A percentile compares a stretch with the other conserved stretches of the same genome.
These are phyloP conservation scores for Camelina laxa DNA, from an alignment of 345 rosid species.

Conservation along the genomic window DNA sequence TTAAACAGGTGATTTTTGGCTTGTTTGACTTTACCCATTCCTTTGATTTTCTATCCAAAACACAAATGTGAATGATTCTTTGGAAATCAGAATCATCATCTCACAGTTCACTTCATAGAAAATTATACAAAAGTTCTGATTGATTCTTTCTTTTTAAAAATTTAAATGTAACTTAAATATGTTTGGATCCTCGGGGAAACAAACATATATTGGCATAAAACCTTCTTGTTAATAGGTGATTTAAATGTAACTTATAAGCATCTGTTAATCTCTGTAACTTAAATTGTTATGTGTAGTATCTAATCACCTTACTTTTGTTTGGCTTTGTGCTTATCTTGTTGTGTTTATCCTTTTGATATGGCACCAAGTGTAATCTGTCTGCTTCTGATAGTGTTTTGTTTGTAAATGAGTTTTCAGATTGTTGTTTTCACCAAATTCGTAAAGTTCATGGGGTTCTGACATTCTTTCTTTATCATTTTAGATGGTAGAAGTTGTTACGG, in stretches of 20 bases:
- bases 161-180: not conserved
- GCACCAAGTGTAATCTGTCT: slow-evolving; percentile 1
- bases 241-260: no score
- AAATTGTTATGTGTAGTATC: not conserved
- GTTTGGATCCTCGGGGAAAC: not conserved
- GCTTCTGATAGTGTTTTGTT: slow-evolving; percentile 6
- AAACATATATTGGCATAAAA: slow-evolving; percentile 1
- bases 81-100: not conserved
- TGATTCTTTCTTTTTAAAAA: slow-evolving; percentile 1
- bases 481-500: slow-evolving; percentile 35
- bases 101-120: not conserved
- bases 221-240: not conserved
- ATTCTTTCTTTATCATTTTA: slow-evolving; percentile 10
- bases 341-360: not conserved
- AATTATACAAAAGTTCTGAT: not conserved
- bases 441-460: slow-evolving; percentile 5
- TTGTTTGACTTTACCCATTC: slow-evolving; percentile 2
- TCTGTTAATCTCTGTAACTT: not conserved
- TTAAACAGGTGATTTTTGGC: slow-evolving; percentile 37
- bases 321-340: slow-evolving; percentile 18
- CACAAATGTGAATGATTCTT: not conserved
- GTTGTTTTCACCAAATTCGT: slow-evolving; percentile 11
- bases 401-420: slow-evolving; percentile 17
- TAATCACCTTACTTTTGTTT: not conserved
- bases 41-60: slow-evolving; percentile 10